Evolutionary conservation across 2,329 filamentous ascomycete species (phyloP).

Genomic region (Aspergillus thermomutatus): DNA sequence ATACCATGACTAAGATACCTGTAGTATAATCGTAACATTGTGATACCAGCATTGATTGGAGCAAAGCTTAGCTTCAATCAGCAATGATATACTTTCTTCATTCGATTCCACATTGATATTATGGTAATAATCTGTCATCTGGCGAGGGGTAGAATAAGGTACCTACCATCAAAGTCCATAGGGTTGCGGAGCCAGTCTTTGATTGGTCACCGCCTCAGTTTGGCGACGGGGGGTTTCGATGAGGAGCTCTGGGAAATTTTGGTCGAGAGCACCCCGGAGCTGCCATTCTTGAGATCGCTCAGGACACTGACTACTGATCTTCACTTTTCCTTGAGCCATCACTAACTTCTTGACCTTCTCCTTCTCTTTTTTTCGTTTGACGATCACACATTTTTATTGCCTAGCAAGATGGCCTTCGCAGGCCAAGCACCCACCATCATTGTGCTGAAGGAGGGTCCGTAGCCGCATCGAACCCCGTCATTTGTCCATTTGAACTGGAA

Average conservation of each 20-base stretch:
- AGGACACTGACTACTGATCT: constrained; percentile 25
- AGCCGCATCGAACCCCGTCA: constrained; percentile 25
- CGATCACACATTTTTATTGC: constrained; percentile 18
- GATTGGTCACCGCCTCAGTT: constrained; percentile 35
- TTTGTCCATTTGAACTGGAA: constrained; percentile 17
- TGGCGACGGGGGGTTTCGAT: constrained; percentile 28
- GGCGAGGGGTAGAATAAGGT: neutral
- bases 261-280: constrained; percentile 35
- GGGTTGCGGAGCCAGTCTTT: constrained; percentile 18
- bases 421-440: constrained; percentile 97
- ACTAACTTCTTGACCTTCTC: constrained; percentile 2
- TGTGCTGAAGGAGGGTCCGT: constrained; percentile 92
- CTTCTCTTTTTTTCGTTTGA: constrained; percentile 13
- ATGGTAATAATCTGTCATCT: neutral
- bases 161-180: constrained; percentile 8
- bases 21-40: neutral
- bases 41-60: neutral
- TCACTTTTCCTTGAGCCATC: constrained; percentile 1
- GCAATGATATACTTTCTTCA: neutral
- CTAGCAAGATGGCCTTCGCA: constrained; percentile 79
- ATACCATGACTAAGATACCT: neutral
- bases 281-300: constrained; percentile 18
- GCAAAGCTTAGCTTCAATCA: neutral
- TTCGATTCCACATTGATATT: neutral
- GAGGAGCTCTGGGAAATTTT: constrained; percentile 43